phyloP scores from a whole-genome alignment of 140 eudicot species.

The Cichorium intybus region DNA sequence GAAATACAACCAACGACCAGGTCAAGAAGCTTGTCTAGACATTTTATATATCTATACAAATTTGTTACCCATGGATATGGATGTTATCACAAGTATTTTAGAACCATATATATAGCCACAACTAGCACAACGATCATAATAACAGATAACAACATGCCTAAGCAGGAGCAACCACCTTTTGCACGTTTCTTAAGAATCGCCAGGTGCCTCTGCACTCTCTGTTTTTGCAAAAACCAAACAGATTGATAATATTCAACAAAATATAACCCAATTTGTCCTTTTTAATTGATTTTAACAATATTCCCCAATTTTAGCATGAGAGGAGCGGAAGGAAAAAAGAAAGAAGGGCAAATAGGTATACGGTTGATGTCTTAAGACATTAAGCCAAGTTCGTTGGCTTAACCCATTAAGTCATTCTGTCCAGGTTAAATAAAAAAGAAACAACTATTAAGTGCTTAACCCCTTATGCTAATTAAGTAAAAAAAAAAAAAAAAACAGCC shows the following conservation, averaged over 20 bases:
- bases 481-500: neutral
- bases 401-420: neutral
- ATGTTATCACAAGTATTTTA: slow-evolving; percentile 57
- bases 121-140: slow-evolving; percentile 51
- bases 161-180: slow-evolving; percentile 88
- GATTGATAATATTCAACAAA: neutral
- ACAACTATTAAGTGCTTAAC: neutral
- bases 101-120: slow-evolving; percentile 52
- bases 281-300: neutral
- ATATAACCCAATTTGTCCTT: neutral
- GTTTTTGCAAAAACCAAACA: slow-evolving; percentile 11
- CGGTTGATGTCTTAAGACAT: too few species aligned
- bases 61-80: neutral
- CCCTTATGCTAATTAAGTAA: too few species aligned
- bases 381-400: neutral
- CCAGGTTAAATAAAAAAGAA: too few species aligned
- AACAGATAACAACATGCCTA: slow-evolving; percentile 64
- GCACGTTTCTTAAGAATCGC: slow-evolving; percentile 71
- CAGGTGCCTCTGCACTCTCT: slow-evolving; percentile 76
- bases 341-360: neutral
- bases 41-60: neutral
- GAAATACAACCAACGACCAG: neutral
- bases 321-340: neutral
- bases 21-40: neutral
- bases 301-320: neutral